A percentile compares a stretch with the other conserved stretches of the same genome.
These are phyloP conservation scores for Fusarium solani-melongenae DNA, from an alignment of 2,329 filamentous ascomycete species.

Conservation along the genomic window DNA sequence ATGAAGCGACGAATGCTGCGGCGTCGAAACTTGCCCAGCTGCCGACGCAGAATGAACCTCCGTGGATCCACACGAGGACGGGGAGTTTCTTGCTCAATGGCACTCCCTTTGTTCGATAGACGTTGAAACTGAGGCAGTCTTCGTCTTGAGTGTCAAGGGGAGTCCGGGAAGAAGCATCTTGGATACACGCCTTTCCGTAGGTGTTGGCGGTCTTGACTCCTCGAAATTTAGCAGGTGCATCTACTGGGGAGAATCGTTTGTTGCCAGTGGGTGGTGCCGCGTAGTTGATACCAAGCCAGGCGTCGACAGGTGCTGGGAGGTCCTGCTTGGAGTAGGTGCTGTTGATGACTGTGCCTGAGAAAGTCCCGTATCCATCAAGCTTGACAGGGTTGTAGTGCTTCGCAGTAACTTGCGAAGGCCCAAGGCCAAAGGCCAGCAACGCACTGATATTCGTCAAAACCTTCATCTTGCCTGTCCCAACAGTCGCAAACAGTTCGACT, in stretches of 20 bases:
- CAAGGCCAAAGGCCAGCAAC: conserved; percentile 21
- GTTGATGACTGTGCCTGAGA: conserved; percentile 34
- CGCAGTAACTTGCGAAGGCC: conserved; percentile 1
- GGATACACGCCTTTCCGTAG: conserved; percentile 57
- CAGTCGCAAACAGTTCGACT: fast-evolving
- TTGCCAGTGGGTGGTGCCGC: conserved; percentile 54
- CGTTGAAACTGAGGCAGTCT: conserved; percentile 54
- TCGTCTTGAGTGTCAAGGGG: conserved; percentile 45
- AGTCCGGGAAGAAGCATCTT: conserved; percentile 43
- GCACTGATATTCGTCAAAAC: conserved; percentile 21
- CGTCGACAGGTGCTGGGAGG: conserved; percentile 49
- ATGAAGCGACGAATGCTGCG: conserved; percentile 47
- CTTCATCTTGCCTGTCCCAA: conserved; percentile 16
- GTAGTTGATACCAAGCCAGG: conserved; percentile 61
- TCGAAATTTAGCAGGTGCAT: conserved; percentile 54
- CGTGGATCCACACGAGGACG: conserved; percentile 54
- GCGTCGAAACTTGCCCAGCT: conserved; percentile 51
- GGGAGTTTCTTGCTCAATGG: conserved; percentile 50
- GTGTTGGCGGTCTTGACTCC: conserved; percentile 51
- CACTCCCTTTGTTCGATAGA: conserved; percentile 49
- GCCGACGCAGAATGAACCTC: conserved; percentile 50
- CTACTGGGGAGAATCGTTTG: conserved; percentile 53
- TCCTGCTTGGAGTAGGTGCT: conserved; percentile 22
- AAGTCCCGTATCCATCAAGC: conserved; percentile 33
- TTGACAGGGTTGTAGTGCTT: conserved; percentile 19